These are phyloP conservation scores for Polytolypa hystricis DNA, from an alignment of 2,329 filamentous ascomycete genomes.

Conservation along the genomic window DNA sequence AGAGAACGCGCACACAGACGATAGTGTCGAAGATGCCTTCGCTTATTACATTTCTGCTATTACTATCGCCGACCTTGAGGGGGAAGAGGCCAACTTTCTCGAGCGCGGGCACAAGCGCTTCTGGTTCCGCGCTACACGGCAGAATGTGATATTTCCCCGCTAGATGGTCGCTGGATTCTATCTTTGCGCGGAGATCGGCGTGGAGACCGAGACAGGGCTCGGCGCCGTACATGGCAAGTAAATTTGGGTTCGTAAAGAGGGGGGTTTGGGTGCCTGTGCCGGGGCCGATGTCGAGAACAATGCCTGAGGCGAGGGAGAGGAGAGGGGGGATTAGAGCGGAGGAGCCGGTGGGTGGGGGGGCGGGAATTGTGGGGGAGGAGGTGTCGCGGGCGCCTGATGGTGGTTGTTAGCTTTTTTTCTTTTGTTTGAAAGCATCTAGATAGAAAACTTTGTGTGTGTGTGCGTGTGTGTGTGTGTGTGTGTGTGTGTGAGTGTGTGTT, in stretches of 20 bases:
- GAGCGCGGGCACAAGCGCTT: slow-evolving; percentile 36
- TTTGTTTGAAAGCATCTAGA: no score
- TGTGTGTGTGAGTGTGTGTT: no score
- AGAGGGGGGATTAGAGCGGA: slow-evolving; percentile 31
- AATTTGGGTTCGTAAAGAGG: slow-evolving; percentile 32
- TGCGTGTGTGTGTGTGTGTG: no score
- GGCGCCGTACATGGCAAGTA: slow-evolving; percentile 42
- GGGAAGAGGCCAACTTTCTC: slow-evolving; percentile 31
- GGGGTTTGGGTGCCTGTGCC: slow-evolving; percentile 42
- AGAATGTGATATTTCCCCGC: slow-evolving; percentile 40
- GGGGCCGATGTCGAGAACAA: slow-evolving; percentile 41
- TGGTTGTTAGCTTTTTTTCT: neutral
- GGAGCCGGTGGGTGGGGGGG: slow-evolving; percentile 18
- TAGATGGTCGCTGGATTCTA: slow-evolving; percentile 31
- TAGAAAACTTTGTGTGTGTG: no score
- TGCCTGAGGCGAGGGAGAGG: slow-evolving; percentile 29
- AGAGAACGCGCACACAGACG: slow-evolving; percentile 43
- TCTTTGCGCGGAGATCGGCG: slow-evolving; percentile 30
- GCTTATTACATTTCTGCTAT: slow-evolving; percentile 9
- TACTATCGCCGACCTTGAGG: slow-evolving; percentile 4
- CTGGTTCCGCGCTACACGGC: slow-evolving; percentile 36
- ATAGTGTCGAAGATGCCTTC: slow-evolving; percentile 44
- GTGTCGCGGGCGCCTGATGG: slow-evolving; percentile 5
- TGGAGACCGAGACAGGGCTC: slow-evolving; percentile 44
- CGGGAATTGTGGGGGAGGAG: slow-evolving; percentile 5